Evolutionary conservation across 1,284 basidiomycete genomes (phyloP).

Genomic region (Coniferiporia weirii): DNA sequence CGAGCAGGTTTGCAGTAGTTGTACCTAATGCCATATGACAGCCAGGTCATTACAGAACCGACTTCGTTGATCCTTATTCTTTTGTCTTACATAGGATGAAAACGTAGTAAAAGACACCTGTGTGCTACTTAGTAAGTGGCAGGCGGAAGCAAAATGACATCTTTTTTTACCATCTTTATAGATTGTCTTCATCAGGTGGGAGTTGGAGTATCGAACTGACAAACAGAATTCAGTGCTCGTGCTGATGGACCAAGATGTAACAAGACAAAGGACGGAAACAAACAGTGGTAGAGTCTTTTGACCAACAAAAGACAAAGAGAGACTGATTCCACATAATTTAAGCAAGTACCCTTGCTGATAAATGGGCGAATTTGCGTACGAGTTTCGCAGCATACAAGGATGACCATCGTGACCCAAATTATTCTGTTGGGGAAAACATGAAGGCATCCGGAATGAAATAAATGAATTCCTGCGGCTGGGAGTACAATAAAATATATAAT

Average conservation of each 20-base stretch:
- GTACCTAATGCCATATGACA: background rate
- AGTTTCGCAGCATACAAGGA: constrained; percentile 6
- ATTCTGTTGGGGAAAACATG: constrained; percentile 1
- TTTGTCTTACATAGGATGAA: constrained; percentile 3
- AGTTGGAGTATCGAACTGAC: background rate
- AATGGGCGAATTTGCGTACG: background rate
- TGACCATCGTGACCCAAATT: background rate
- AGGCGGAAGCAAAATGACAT: background rate
- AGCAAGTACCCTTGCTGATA: background rate
- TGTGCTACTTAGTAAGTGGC: background rate
- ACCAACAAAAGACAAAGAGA: background rate
- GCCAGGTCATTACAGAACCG: background rate
- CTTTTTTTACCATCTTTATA: constrained; percentile 10
- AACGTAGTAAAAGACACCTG: constrained; percentile 7
- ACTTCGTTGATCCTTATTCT: background rate
- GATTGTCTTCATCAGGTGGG: constrained; percentile 4
- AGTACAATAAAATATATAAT: background rate
- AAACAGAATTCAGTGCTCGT: background rate
- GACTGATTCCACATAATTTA: background rate
- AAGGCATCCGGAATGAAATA: constrained; percentile 6
- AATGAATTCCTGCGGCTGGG: background rate
- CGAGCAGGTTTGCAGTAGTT: constrained; percentile 2
- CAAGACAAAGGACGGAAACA: background rate
- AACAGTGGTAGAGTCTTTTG: background rate
- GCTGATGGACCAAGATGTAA: background rate